A percentile compares a stretch with the other conserved stretches of the same genome.
phyloP scores from a whole-genome alignment of 2,329 filamentous ascomycete species.

The Exophiala sp. region DNA sequence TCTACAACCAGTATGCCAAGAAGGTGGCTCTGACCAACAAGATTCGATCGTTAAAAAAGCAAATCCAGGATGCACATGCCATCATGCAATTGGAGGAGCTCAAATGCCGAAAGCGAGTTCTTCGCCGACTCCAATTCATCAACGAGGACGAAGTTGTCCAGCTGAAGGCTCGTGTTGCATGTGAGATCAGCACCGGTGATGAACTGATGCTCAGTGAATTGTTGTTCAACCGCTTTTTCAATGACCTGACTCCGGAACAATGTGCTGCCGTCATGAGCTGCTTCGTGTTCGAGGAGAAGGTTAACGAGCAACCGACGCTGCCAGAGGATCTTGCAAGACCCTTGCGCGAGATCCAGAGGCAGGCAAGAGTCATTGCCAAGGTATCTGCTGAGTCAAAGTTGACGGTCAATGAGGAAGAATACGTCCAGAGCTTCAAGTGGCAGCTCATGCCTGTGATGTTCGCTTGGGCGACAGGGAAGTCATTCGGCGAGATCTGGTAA shows the following conservation, averaged over 20 bases:
- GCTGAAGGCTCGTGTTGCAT: slow-evolving; percentile 93
- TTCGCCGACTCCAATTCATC: slow-evolving; percentile 90
- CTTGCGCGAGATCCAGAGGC: slow-evolving; percentile 76
- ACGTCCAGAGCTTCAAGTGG: slow-evolving; percentile 81
- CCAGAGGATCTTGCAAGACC: slow-evolving; percentile 83
- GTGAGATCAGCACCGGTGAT: slow-evolving; percentile 94
- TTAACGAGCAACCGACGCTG: slow-evolving; percentile 63
- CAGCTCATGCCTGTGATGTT: slow-evolving; percentile 96
- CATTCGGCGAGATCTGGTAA: slow-evolving; percentile 92
- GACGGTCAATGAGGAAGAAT: slow-evolving; percentile 89
- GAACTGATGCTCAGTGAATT: slow-evolving; percentile 89
- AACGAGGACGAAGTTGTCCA: slow-evolving; percentile 93
- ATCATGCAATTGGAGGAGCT: slow-evolving; percentile 93
- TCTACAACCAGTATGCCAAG: slow-evolving; percentile 79
- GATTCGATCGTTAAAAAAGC: slow-evolving; percentile 83
- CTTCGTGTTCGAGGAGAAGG: slow-evolving; percentile 97
- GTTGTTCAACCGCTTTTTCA: slow-evolving; percentile 96
- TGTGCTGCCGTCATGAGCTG: slow-evolving; percentile 81
- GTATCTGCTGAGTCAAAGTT: slow-evolving; percentile 93
- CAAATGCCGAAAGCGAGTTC: slow-evolving; percentile 89
- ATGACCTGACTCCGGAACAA: slow-evolving; percentile 82
- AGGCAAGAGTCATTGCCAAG: slow-evolving; percentile 84
- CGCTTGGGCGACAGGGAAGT: slow-evolving; percentile 81
- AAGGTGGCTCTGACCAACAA: slow-evolving; percentile 71
- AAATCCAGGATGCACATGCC: slow-evolving; percentile 75